Conservation (phyloP, 2,329 filamentous ascomycete species). For the Neofusicoccum ribis region DNA sequence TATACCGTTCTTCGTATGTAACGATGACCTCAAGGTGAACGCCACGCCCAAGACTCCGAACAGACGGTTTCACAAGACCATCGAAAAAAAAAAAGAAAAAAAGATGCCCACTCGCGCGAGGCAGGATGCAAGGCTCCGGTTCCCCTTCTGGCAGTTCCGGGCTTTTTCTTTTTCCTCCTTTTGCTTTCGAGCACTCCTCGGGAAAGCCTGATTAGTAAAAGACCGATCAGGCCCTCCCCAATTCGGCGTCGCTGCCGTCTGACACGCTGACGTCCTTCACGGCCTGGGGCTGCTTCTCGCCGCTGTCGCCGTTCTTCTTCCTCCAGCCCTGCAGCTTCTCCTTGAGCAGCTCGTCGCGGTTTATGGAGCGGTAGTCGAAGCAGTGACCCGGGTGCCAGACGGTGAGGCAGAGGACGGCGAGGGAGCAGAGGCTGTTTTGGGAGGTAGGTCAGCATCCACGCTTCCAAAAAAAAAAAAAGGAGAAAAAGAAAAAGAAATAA, state of each 20-base stretch:
- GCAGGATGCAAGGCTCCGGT: no score
- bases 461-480: no score
- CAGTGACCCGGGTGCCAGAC: conserved; percentile 45
- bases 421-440: conserved; percentile 26
- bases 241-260: not conserved
- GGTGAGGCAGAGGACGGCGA: conserved; percentile 48
- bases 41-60: not conserved
- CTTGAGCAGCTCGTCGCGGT: not conserved
- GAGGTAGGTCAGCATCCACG: no score
- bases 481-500: not conserved
- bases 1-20: not conserved
- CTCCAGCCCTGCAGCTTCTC: not conserved
- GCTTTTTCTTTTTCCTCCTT: not conserved
- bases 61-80: no score
- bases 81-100: no score
- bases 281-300: not conserved
- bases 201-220: not conserved
- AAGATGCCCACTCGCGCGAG: no score
- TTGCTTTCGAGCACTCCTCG: not conserved
- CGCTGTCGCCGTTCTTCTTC: not conserved
- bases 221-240: not conserved
- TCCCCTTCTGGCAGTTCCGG: not conserved
- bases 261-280: not conserved
- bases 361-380: conserved; percentile 13
- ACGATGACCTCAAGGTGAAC: not conserved